Conservation (phyloP, 176 grass and related monocot species). For the Carex cristatella region DNA sequence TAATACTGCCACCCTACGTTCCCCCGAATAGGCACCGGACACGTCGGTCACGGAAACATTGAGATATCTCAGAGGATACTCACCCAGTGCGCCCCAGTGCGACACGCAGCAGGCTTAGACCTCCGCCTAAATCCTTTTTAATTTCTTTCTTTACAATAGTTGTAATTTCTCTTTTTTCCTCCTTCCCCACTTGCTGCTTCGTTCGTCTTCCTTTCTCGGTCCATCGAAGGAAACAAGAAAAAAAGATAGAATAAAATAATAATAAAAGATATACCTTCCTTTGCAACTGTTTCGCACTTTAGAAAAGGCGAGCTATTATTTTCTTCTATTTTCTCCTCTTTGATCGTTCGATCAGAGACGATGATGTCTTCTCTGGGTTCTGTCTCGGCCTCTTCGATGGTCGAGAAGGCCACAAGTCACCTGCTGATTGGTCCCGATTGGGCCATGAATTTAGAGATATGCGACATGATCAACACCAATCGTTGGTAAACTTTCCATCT, state of each 20-base stretch:
- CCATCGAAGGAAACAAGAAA: neutral
- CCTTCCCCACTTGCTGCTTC: neutral
- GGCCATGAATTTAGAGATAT: slow-evolving; percentile 88
- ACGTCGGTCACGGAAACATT: too few relatives aligned
- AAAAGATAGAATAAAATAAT: neutral
- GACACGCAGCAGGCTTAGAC: neutral
- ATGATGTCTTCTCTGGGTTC: slow-evolving; percentile 11
- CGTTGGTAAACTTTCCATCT: slow-evolving; percentile 43
- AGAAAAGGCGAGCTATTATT: neutral
- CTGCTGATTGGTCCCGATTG: slow-evolving; percentile 83
- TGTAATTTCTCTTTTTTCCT: neutral
- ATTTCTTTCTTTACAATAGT: neutral
- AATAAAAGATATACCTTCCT: neutral
- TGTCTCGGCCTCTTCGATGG: slow-evolving; percentile 34
- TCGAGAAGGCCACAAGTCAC: slow-evolving; percentile 87
- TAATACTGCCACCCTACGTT: too few relatives aligned
- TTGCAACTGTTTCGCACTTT: neutral
- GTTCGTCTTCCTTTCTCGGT: neutral
- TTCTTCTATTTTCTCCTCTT: neutral
- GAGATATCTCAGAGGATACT: too few relatives aligned
- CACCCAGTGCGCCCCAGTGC: neutral
- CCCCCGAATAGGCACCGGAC: too few relatives aligned
- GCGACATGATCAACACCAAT: slow-evolving; percentile 73
- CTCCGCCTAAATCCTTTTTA: neutral
- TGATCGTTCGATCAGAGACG: slow-evolving; percentile 5